phyloP scores from a whole-genome alignment of 257 asterid species.

The Anisodus acutangulus region DNA sequence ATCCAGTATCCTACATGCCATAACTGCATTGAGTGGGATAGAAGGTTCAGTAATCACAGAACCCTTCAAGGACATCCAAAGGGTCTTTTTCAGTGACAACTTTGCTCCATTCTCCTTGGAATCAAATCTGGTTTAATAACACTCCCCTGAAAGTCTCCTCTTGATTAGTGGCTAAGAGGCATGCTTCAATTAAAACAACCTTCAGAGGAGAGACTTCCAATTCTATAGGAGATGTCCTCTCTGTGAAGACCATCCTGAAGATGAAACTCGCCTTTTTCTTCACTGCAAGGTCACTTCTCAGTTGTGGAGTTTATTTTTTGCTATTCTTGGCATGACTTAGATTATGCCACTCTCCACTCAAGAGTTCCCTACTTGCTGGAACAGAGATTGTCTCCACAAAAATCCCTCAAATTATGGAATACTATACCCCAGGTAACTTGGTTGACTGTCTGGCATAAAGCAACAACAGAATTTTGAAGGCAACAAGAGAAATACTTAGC shows the following conservation, averaged over 20 bases:
- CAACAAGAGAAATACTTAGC: neutral
- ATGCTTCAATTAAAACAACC: neutral
- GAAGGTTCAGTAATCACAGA: neutral
- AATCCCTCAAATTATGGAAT: slow-evolving; percentile 1
- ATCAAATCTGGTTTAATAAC: neutral
- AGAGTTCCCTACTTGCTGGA: neutral
- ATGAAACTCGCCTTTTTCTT: neutral
- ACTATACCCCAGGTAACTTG: neutral
- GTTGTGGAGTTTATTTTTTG: neutral
- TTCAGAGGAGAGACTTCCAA: neutral
- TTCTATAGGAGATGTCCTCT: neutral
- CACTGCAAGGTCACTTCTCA: neutral
- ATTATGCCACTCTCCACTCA: neutral
- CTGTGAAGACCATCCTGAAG: neutral
- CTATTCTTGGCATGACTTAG: neutral
- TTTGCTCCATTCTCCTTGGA: neutral
- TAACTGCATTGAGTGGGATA: neutral
- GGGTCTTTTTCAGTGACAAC: neutral
- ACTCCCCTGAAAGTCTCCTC: neutral
- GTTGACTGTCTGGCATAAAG: slow-evolving; percentile 8
- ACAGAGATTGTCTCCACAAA: neutral
- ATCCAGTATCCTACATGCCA: neutral
- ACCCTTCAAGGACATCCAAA: neutral
- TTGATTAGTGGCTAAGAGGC: neutral
- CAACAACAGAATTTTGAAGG: neutral